Evolutionary conservation across 2,329 filamentous ascomycete species (phyloP).

Genomic region (Diaporthe longicolla): DNA sequence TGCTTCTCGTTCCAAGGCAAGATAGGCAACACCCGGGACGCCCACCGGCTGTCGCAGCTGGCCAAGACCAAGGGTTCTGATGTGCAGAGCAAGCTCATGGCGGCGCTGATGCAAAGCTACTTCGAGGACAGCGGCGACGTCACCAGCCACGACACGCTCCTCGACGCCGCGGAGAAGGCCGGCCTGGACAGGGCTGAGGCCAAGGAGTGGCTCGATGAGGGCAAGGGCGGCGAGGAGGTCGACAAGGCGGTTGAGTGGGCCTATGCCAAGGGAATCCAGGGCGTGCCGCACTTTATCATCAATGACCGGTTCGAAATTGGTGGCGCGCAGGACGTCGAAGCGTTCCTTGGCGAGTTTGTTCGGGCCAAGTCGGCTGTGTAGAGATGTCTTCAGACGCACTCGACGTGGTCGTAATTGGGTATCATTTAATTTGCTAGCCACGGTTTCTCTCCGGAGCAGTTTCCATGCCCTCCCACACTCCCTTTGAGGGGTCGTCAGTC

Average conservation of each 20-base stretch:
- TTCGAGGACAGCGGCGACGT: slow-evolving; percentile 77
- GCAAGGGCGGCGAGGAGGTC: slow-evolving; percentile 69
- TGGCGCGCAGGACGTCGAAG: slow-evolving; percentile 79
- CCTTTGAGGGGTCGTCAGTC: background rate
- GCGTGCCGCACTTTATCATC: slow-evolving; percentile 83
- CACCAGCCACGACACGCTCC: slow-evolving; percentile 67
- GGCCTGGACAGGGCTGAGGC: slow-evolving; percentile 68
- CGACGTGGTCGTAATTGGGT: slow-evolving; percentile 24
- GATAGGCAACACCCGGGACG: slow-evolving; percentile 83
- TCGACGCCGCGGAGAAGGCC: slow-evolving; percentile 65
- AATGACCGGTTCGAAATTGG: slow-evolving; percentile 76
- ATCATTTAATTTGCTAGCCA: slow-evolving; percentile 38
- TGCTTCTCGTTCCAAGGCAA: slow-evolving; percentile 79
- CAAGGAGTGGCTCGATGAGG: slow-evolving; percentile 66
- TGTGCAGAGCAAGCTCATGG: slow-evolving; percentile 71
- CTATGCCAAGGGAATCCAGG: slow-evolving; percentile 67
- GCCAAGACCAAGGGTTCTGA: slow-evolving; percentile 63
- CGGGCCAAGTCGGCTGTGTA: slow-evolving; percentile 56
- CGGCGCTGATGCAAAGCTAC: slow-evolving; percentile 75
- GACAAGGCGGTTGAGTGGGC: slow-evolving; percentile 69
- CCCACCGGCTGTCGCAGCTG: slow-evolving; percentile 82
- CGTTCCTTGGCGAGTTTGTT: slow-evolving; percentile 77
- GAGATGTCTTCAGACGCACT: background rate
- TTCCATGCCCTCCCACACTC: background rate
- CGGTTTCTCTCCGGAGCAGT: slow-evolving; percentile 22